Conservation (phyloP, 2,329 filamentous ascomycete genomes). For the Ophiostoma quercus region DNA sequence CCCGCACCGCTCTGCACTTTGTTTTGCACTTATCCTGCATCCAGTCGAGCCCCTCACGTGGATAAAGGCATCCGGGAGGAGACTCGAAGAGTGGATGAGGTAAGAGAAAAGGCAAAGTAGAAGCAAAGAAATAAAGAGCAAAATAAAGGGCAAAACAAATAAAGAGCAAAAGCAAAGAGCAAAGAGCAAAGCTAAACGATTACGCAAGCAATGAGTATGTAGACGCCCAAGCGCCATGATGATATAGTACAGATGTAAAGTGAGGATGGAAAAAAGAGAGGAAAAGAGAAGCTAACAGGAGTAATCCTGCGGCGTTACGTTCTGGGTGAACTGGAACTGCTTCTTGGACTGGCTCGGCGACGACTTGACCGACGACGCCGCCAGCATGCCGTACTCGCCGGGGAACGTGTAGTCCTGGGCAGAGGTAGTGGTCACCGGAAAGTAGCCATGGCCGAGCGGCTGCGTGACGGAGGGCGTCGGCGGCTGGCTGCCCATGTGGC, state of each 20-base stretch:
- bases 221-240: neutral
- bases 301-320: conserved; percentile 43
- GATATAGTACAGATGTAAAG: neutral
- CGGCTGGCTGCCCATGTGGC: conserved; percentile 41
- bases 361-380: neutral
- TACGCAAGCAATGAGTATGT: no score
- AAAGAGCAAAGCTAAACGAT: no score
- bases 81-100: no score
- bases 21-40: neutral
- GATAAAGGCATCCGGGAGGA: neutral
- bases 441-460: conserved; percentile 41
- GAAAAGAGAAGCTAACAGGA: neutral
- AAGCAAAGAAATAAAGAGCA: neutral
- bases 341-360: conserved; percentile 38
- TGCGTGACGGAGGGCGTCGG: conserved; percentile 47
- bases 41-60: neutral
- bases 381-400: conserved; percentile 38
- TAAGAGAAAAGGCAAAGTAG: neutral
- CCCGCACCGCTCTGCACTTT: neutral
- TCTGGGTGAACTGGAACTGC: conserved; percentile 44
- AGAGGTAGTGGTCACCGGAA: conserved; percentile 20
- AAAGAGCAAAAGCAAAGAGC: neutral
- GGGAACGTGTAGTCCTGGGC: conserved; percentile 48
- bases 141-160: neutral
- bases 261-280: neutral